These are phyloP conservation scores for Serpula lacrymans DNA, from an alignment of 768 basidiomycete species.

Conservation along the genomic window DNA sequence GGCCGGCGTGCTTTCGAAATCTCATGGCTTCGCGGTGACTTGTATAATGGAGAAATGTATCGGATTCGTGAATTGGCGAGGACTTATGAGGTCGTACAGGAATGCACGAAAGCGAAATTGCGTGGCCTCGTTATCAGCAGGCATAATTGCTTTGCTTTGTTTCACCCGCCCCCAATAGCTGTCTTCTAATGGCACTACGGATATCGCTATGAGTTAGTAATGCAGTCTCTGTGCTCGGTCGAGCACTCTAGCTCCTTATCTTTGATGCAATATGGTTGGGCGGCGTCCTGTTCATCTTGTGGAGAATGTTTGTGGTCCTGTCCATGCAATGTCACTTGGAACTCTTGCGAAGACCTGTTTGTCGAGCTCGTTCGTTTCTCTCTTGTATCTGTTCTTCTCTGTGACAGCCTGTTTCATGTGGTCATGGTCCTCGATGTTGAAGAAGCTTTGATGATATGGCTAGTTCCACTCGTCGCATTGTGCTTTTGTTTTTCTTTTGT, in stretches of 20 bases:
- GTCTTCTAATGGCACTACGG: slow-evolving; percentile 7
- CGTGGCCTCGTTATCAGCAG: slow-evolving; percentile 9
- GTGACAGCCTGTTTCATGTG: slow-evolving; percentile 16
- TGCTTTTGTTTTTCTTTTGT: slow-evolving; percentile 12
- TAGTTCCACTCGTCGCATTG: slow-evolving; percentile 4
- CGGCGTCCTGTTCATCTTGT: slow-evolving; percentile 3
- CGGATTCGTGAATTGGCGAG: slow-evolving; percentile 21
- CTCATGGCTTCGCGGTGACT: slow-evolving; percentile 47
- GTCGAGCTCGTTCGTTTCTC: slow-evolving; percentile 11
- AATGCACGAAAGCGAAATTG: slow-evolving; percentile 18
- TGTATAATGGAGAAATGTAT: slow-evolving; percentile 22
- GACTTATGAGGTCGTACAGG: slow-evolving; percentile 36
- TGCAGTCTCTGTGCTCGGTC: slow-evolving; percentile 23
- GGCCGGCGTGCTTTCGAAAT: slow-evolving; percentile 49
- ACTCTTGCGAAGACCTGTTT: slow-evolving; percentile 31
- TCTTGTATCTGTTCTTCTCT: slow-evolving; percentile 21
- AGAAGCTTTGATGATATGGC: slow-evolving; percentile 4
- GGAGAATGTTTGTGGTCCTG: background rate
- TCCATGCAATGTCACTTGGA: slow-evolving; percentile 3
- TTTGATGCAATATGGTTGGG: slow-evolving; percentile 11
- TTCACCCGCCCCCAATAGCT: slow-evolving; percentile 18
- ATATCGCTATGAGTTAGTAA: slow-evolving; percentile 34
- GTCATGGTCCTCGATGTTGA: slow-evolving; percentile 4
- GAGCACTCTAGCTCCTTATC: slow-evolving; percentile 15
- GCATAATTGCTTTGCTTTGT: slow-evolving; percentile 11